Base-by-base conservation (phyloP, 345 rosid species). In the Kandelia obovata region DNA sequence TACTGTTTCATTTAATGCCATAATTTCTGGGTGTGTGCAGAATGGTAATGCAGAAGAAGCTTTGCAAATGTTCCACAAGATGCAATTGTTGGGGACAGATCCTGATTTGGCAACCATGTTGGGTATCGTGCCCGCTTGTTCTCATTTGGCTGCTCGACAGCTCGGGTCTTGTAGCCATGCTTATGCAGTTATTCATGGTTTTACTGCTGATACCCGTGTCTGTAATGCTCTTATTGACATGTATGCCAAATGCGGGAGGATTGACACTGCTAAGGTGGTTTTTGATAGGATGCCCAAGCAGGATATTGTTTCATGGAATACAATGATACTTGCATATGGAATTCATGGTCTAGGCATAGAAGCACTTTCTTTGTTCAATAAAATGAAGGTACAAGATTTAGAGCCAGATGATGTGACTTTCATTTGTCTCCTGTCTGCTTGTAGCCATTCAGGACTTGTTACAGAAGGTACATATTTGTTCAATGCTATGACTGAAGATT, bases 391-490 rank as follows among this genome's bases (percentile, higher is more conserved):
- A 17, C 71, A 66, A 20, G 80, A 82, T 35, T 55, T 80, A 65
- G 67, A 28, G 56, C 92, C 88, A 55, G 88, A 84, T 5, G 83
- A 67, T 53, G 76, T 84, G 61, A 84, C 87, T 67, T 86, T 88
- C 71, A 66, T 88, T 65, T 76, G 69, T 60, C 79, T 86, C 64
- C 66, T 86, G 59, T 83, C 84, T 70, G 90, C 92, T 62, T 88
- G 93, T 51, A 78, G 89, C 77, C 93, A 88, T 72, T 84, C 89
- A 23, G 93, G 93, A 71, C 85, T 84, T 30, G 84, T 86, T 13
- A 62, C 39, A 17, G 90, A 86, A 76, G 90, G 93, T 55, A 79
- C 78, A 67, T 55, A 51, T 19, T 79, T 67, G 70, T 88, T 86
- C 71, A 62, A 65, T 58, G 61, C 66, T 51, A 84, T 86, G 93